Evolutionary conservation across 176 grass and related monocot genomes (phyloP).

Genomic region (Avena insularis): DNA sequence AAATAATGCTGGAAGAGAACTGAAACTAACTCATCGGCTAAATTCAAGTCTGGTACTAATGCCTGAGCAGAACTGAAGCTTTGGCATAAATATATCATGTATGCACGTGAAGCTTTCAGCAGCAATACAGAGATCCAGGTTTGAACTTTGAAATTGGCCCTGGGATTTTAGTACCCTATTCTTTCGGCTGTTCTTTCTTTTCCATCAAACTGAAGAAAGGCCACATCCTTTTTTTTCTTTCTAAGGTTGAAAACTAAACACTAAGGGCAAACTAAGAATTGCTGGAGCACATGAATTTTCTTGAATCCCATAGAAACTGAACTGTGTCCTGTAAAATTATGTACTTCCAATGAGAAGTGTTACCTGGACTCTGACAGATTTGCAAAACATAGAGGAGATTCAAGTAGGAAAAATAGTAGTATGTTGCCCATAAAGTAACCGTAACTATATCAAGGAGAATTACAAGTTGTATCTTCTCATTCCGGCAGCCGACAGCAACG

Average conservation of each 20-base stretch:
- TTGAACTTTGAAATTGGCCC: too few species aligned
- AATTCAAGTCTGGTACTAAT: too few species aligned
- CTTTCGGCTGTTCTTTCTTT: neutral
- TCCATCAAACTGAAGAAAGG: neutral
- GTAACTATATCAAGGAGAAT: constrained; percentile 17
- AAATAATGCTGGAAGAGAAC: too few species aligned
- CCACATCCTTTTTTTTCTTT: neutral
- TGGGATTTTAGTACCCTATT: neutral
- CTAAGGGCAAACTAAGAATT: neutral
- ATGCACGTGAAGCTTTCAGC: too few species aligned
- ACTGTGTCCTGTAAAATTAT: neutral
- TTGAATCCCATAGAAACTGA: neutral
- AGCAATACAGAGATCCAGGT: too few species aligned
- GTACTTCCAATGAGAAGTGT: neutral
- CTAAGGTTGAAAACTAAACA: neutral
- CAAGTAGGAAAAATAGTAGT: constrained; percentile 27
- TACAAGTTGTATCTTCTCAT: neutral
- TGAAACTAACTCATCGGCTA: too few species aligned
- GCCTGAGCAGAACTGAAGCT: too few species aligned
- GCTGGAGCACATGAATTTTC: neutral
- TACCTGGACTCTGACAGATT: neutral
- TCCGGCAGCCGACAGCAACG: neutral
- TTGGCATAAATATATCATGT: too few species aligned
- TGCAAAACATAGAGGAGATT: neutral
- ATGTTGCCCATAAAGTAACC: neutral